Conservation (phyloP, 106 monocot species). For the Platanthera zijinensis region DNA sequence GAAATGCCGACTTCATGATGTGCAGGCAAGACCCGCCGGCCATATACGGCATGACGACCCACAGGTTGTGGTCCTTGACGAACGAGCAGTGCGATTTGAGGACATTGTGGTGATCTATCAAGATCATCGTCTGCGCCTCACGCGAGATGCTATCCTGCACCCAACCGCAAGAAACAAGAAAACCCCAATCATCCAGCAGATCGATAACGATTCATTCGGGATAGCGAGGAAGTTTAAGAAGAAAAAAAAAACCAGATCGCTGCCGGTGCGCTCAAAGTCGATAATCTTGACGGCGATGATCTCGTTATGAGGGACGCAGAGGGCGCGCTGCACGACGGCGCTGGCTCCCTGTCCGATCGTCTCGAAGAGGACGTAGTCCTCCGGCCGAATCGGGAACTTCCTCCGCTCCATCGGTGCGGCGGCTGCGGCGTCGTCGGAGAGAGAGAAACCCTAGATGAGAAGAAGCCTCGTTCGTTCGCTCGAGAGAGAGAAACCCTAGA, state of each 20-base stretch:
- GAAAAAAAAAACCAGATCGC: background rate
- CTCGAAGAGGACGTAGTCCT: slow-evolving; percentile 72
- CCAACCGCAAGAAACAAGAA: background rate
- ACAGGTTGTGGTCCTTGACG: slow-evolving; percentile 47
- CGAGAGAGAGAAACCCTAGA: background rate
- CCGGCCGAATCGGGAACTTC: slow-evolving; percentile 57
- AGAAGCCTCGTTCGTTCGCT: background rate
- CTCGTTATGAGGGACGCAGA: slow-evolving; percentile 53
- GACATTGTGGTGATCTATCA: slow-evolving; percentile 87
- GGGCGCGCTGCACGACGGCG: slow-evolving; percentile 63
- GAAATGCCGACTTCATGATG: slow-evolving; percentile 73
- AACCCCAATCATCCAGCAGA: background rate
- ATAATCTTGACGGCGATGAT: slow-evolving; percentile 74
- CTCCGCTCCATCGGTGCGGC: slow-evolving; percentile 16
- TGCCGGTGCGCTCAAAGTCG: slow-evolving; percentile 39
- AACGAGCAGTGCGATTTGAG: slow-evolving; percentile 90
- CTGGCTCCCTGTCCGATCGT: slow-evolving; percentile 69
- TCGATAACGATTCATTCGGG: background rate
- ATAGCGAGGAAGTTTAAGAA: background rate
- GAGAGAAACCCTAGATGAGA: slow-evolving; percentile 3
- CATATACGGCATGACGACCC: slow-evolving; percentile 98
- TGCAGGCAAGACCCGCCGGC: slow-evolving; percentile 85
- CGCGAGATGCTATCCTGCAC: slow-evolving; percentile 64
- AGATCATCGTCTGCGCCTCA: slow-evolving; percentile 80
- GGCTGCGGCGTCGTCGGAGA: background rate